phyloP scores from a whole-genome alignment of 2,329 filamentous ascomycete genomes.

The Fusarium beomiforme region DNA sequence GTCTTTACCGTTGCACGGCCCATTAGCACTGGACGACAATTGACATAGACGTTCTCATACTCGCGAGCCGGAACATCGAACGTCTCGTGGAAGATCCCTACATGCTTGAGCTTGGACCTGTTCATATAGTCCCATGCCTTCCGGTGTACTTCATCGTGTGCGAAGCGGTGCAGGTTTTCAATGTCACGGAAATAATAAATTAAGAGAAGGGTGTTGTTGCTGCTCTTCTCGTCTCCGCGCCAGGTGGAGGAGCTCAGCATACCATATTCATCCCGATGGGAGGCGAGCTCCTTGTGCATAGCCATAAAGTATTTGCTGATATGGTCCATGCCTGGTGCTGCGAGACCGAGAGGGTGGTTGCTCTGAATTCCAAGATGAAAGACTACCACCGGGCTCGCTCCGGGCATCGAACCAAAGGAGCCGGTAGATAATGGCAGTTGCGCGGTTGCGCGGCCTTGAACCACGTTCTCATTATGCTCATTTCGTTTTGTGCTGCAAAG shows the following conservation, averaged over 20 bases:
- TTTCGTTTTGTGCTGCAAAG: conserved; percentile 27
- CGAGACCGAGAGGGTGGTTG: conserved; percentile 60
- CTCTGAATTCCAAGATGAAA: conserved; percentile 57
- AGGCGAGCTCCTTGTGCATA: conserved; percentile 51
- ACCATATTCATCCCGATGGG: conserved; percentile 55
- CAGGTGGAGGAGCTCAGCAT: conserved; percentile 57
- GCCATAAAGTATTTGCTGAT: conserved; percentile 50
- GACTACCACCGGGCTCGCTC: conserved; percentile 49
- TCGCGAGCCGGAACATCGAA: conserved; percentile 55
- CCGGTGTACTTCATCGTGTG: conserved; percentile 59
- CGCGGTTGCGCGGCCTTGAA: conserved; percentile 49
- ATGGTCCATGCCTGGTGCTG: conserved; percentile 56
- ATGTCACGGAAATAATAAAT: conserved; percentile 63
- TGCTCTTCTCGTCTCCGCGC: conserved; percentile 49
- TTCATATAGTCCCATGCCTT: conserved; percentile 62
- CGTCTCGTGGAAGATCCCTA: conserved; percentile 66
- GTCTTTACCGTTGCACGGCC: conserved; percentile 44
- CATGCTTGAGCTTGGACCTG: conserved; percentile 48
- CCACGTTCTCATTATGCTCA: conserved; percentile 36
- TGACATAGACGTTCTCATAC: conserved; percentile 63
- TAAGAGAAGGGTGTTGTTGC: conserved; percentile 54
- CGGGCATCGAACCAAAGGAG: conserved; percentile 42
- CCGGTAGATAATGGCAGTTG: conserved; percentile 47
- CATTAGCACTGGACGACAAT: conserved; percentile 53
- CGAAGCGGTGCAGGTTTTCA: conserved; percentile 62